Percentiles rank a stretch among this genome's conserved stretches.
phyloP scores from a whole-genome alignment of 1,139 yeast genomes.

The Kluyveromyces sp. region DNA sequence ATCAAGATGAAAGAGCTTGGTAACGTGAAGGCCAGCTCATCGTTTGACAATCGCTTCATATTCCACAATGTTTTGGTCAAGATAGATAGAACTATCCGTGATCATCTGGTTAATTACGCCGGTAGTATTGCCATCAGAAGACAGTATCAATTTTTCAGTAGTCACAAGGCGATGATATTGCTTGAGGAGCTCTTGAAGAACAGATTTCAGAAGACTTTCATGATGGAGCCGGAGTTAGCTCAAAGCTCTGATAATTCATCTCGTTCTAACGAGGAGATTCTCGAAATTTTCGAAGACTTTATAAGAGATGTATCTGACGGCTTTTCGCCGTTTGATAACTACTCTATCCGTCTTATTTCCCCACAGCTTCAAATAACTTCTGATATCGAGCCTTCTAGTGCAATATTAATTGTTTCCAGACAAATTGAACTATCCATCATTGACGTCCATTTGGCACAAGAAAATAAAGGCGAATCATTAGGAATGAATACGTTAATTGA shows the following conservation, averaged over 20 bases:
- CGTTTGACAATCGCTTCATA: conserved; percentile 69
- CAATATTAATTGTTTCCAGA: conserved; percentile 59
- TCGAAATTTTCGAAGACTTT: conserved; percentile 45
- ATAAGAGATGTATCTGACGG: conserved; percentile 39
- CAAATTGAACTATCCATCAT: conserved; percentile 65
- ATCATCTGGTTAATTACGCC: conserved; percentile 51
- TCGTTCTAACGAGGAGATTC: conserved; percentile 27
- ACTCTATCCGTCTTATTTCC: conserved; percentile 58
- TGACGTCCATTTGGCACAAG: conserved; percentile 30
- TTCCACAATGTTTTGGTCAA: conserved; percentile 66
- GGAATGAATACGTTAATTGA: conserved; percentile 47
- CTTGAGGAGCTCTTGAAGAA: conserved; percentile 44
- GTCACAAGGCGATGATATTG: conserved; percentile 65
- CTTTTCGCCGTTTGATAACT: conserved; percentile 53
- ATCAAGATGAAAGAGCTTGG: conserved; percentile 34
- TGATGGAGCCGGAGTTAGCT: conserved; percentile 19
- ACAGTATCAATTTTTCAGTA: conserved; percentile 54
- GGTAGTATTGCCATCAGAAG: conserved; percentile 53
- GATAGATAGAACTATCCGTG: conserved; percentile 62
- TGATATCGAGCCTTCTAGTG: conserved; percentile 53
- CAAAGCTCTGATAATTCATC: conserved; percentile 17
- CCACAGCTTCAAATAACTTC: conserved; percentile 81
- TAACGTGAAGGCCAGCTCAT: conserved; percentile 32
- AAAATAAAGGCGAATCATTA: conserved; percentile 39
- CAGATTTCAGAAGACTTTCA: conserved; percentile 16